Conservation (phyloP, 495 filamentous ascomycete species). For the Talaromyces trachyspermus region DNA sequence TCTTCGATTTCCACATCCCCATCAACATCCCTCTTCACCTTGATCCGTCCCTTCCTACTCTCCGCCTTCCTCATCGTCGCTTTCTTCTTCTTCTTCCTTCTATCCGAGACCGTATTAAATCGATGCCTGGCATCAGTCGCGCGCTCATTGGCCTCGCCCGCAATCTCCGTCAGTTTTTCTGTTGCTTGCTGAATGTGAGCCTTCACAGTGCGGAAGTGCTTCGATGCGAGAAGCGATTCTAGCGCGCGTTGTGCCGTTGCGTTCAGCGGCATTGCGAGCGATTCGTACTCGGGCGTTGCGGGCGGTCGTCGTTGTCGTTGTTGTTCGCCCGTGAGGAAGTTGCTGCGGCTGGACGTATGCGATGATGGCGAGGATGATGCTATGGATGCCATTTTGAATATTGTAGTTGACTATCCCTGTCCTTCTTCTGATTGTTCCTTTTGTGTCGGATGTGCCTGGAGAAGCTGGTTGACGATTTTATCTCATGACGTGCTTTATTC, state of each 20-base stretch:
- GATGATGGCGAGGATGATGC: slow-evolving; percentile 14
- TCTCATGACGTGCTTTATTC: too few relatives aligned
- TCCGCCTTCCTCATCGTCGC: slow-evolving; percentile 12
- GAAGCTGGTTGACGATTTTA: neutral
- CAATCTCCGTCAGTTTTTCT: slow-evolving; percentile 33
- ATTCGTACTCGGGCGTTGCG: slow-evolving; percentile 48
- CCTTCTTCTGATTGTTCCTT: too few relatives aligned
- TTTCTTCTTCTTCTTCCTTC: slow-evolving; percentile 15
- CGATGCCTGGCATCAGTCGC: slow-evolving; percentile 26
- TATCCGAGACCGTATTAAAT: too few relatives aligned
- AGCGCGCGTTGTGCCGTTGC: slow-evolving; percentile 26
- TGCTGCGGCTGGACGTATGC: slow-evolving; percentile 18
- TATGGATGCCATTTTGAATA: slow-evolving; percentile 17
- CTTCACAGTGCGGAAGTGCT: slow-evolving; percentile 24
- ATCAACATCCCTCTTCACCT: neutral
- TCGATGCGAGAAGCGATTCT: slow-evolving; percentile 21
- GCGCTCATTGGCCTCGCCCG: slow-evolving; percentile 42
- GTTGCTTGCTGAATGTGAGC: slow-evolving; percentile 29
- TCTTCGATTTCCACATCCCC: slow-evolving; percentile 3
- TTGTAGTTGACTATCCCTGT: too few relatives aligned
- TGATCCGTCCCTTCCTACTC: slow-evolving; percentile 6
- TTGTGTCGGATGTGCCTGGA: too few relatives aligned
- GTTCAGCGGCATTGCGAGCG: slow-evolving; percentile 44
- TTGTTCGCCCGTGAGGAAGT: slow-evolving; percentile 13
- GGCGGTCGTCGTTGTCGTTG: neutral